These are phyloP conservation scores for Penicillium manginii DNA, from an alignment of 495 filamentous ascomycete species.

Conservation along the genomic window DNA sequence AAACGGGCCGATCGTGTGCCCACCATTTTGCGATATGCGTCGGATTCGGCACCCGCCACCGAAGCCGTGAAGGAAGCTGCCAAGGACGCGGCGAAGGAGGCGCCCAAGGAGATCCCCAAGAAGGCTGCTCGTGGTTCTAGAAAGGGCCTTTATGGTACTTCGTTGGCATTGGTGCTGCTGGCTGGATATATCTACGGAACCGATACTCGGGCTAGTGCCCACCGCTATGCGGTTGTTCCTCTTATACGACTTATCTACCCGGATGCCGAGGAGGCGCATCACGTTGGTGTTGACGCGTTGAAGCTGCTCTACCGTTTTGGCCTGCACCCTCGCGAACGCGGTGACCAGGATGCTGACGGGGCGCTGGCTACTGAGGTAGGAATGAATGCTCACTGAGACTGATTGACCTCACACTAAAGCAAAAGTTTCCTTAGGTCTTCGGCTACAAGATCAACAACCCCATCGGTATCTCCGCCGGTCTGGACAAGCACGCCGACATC, in stretches of 20 bases:
- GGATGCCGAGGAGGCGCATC: slow-evolving; percentile 92
- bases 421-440: slow-evolving; percentile 63
- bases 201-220: slow-evolving; percentile 85
- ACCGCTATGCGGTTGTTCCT: slow-evolving; percentile 79
- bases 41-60: slow-evolving; percentile 28
- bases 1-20: slow-evolving; percentile 21
- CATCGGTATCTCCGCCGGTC: slow-evolving; percentile 86
- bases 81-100: slow-evolving; percentile 27
- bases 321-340: slow-evolving; percentile 75
- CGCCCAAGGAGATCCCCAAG: slow-evolving; percentile 38
- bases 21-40: slow-evolving; percentile 34
- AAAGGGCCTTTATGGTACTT: slow-evolving; percentile 58
- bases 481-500: slow-evolving; percentile 92
- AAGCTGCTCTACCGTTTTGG: slow-evolving; percentile 57
- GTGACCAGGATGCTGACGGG: slow-evolving; percentile 52
- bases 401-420: slow-evolving; percentile 10
- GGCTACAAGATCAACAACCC: slow-evolving; percentile 80
- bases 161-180: slow-evolving; percentile 52
- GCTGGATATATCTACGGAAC: slow-evolving; percentile 78
- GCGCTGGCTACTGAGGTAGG: slow-evolving; percentile 56
- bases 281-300: slow-evolving; percentile 69
- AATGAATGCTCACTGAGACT: neutral
- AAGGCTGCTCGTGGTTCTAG: slow-evolving; percentile 38
- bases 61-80: slow-evolving; percentile 17
- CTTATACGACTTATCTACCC: slow-evolving; percentile 70